Percentiles rank a stretch among this genome's conserved stretches.
Evolutionary conservation across 2,329 filamentous ascomycete species (phyloP).

Genomic region (Diaporthe caulivora): DNA sequence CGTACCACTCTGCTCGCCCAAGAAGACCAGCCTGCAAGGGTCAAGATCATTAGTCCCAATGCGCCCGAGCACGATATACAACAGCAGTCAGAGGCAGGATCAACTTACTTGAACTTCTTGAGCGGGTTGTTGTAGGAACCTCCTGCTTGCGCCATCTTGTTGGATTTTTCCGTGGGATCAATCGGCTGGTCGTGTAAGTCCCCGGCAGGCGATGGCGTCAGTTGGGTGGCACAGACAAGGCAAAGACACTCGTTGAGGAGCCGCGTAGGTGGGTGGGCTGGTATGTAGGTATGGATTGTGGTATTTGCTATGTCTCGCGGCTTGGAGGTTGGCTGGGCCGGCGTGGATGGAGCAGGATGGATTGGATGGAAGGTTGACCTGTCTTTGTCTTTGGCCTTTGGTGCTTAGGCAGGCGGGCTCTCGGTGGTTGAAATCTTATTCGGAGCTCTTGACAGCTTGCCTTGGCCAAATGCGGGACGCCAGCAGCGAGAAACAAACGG

Average conservation of each 20-base stretch:
- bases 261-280: neutral
- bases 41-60: conserved; percentile 34
- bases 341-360: neutral
- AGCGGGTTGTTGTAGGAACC: conserved; percentile 98
- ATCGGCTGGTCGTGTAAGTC: conserved; percentile 17
- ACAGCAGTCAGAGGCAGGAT: neutral
- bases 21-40: conserved; percentile 83
- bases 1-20: conserved; percentile 98
- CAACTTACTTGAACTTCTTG: conserved; percentile 97
- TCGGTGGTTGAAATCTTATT: conserved; percentile 25
- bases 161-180: conserved; percentile 45
- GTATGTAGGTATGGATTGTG: neutral
- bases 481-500: conserved; percentile 33
- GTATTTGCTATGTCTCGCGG: neutral
- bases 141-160: conserved; percentile 83
- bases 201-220: conserved; percentile 17
- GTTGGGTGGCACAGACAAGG: neutral
- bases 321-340: conserved; percentile 1
- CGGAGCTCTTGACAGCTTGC: conserved; percentile 34
- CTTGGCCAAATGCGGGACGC: conserved; percentile 32
- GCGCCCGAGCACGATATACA: conserved; percentile 38
- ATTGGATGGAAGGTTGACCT: conserved; percentile 12
- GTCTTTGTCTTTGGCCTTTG: conserved; percentile 22
- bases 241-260: conserved; percentile 1
- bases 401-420: conserved; percentile 16